Base-by-base conservation (phyloP, 768 basidiomycete genomes). In the Pleurotus salmoneostramineus region DNA sequence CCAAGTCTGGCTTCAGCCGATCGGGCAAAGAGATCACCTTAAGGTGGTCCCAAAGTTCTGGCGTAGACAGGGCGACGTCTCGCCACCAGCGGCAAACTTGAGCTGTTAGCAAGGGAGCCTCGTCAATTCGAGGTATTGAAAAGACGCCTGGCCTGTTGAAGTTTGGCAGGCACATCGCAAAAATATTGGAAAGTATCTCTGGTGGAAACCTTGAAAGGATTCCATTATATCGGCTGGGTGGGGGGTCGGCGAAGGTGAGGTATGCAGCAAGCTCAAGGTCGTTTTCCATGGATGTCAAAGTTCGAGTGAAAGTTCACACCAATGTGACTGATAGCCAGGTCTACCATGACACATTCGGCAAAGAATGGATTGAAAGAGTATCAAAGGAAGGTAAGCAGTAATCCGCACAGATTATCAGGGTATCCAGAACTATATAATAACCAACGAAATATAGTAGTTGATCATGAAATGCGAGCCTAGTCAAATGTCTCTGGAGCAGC, bases 41-140 rank as follows among this genome's bases (percentile, higher is more conserved):
- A 15, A 72, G 59, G 48, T 63, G 67, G 7, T 69, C 61, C 71
- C 71, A 72, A 0, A 72, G 56, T 56, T 71, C 68, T 3, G 73
- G 68, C 2, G 73, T 67, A 4, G 62, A 58, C 12, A 66, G 63
- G 17, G 56, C 63, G 56, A 74, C 62, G 5, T 33, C 48, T 44
- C 71, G 61, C 71, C 71, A 72, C 27, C 70, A 63, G 14, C 63
- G 70, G 58, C 71, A 72, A 32, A 72, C 63, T 15, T 65, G 72
- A 1, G 69, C 65, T 40, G 74, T 68, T 40, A 73, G 56, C 6
- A 74, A 56, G 3, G 73, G 73, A 32, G 71, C 69, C 5, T 61
- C 57, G 49, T 34, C 59, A 5, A 56, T 48, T 21, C 62, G 37
- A 1, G 70, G 72, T 21, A 27, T 27, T 27, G 37, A 56, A 56